Base-by-base conservation (phyloP, 352 stramenopile species). In the Phytophthora fragariaefolia region DNA sequence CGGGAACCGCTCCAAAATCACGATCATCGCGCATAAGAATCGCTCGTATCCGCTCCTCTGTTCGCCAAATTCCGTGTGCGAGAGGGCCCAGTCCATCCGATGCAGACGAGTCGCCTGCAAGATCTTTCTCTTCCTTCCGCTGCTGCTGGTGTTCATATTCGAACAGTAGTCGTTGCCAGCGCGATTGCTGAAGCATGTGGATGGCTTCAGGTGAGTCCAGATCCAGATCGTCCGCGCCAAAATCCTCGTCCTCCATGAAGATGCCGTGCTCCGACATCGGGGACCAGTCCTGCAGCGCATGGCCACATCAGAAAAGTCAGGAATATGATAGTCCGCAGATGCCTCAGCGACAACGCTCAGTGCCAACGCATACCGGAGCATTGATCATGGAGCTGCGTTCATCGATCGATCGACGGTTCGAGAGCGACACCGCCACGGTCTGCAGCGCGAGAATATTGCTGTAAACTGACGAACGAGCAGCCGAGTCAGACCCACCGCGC, bases 401-500 rank as follows among this genome's bases (percentile, higher is more conserved):
- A 59, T 96, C 84, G 52, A 93, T 92, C 3, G 88, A 93, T 18
- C 88, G 80, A 4, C 87, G 83, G 48, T 84, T 86, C 2, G 85
- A 94, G 26, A 94, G 77, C n/a, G 77, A 79, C 26, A 94, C 77
- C 0, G 84, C 84, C 50, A 91, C 84, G 2, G 63, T 71, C 38
- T 96, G 85, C n/a, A 96, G 58, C 12, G 86, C 76, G 3, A 94
- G 68, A 15, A 96, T 88, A 63, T 92, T 93, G 49, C 76, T 81
- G 42, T 93, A 96, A 8, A 96, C 88, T 96, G 47, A 52, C 4
- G 46, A 13, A 52, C n/a, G n/a, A n/a, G n/a, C n/a, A n/a, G n/a
- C n/a, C n/a, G n/a, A 53, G 40, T 58, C n/a, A 76, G 23, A 2
- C 69, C 13, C 27, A 34, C 23, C 20, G 6, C 13, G 40, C 23